phyloP scores from a whole-genome alignment of 2,329 filamentous ascomycete species.

The Diaporthe helianthi region DNA sequence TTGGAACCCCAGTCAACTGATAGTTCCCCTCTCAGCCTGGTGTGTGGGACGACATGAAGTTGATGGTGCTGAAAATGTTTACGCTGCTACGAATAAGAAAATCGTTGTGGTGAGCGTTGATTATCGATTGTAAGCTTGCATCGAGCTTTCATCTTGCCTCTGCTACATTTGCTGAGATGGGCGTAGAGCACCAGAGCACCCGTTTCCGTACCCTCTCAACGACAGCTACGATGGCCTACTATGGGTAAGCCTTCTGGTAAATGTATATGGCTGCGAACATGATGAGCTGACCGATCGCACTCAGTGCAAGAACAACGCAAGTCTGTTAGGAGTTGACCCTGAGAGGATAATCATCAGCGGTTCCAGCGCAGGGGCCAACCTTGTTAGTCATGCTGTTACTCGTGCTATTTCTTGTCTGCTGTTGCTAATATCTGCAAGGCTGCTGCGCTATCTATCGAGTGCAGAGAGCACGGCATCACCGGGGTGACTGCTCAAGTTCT shows the following conservation, averaged over 20 bases:
- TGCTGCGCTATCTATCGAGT: neutral
- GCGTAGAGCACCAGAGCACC: neutral
- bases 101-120: neutral
- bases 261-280: fast-evolving
- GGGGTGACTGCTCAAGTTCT: neutral
- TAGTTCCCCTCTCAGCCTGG: neutral
- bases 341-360: neutral
- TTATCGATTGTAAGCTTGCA: neutral
- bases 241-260: neutral
- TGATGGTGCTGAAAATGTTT: slow-evolving; percentile 5
- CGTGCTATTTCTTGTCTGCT: no score
- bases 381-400: neutral
- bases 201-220: neutral
- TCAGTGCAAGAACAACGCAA: neutral
- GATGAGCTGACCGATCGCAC: fast-evolving
- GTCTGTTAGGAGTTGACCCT: neutral
- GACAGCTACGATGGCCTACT: slow-evolving; percentile 8
- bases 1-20: neutral
- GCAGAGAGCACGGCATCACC: neutral
- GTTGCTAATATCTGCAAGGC: neutral
- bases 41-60: slow-evolving; percentile 3
- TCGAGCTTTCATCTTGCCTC: neutral
- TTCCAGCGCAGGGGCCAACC: slow-evolving; percentile 8
- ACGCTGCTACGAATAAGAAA: neutral
- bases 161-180: neutral